These are phyloP conservation scores for Penicillium atrosanguineum DNA, from an alignment of 495 filamentous ascomycete species.

Conservation along the genomic window DNA sequence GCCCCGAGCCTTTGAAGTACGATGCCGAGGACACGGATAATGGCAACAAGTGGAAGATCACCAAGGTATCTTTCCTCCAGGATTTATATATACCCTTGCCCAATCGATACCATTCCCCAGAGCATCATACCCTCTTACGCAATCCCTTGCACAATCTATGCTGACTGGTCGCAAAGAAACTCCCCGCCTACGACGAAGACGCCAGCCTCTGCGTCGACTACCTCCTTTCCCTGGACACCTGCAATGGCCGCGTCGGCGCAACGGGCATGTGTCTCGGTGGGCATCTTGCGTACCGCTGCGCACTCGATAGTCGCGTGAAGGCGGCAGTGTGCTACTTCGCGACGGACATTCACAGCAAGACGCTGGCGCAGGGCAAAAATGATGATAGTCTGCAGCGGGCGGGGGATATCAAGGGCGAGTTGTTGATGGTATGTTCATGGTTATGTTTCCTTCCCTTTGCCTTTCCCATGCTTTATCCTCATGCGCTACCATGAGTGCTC, in stretches of 20 bases:
- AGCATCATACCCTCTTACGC: neutral
- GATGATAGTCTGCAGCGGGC: slow-evolving; percentile 64
- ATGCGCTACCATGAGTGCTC: neutral
- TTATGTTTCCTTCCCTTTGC: neutral
- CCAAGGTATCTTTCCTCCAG: slow-evolving; percentile 53
- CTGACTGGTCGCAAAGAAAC: slow-evolving; percentile 50
- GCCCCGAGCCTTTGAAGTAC: slow-evolving; percentile 80
- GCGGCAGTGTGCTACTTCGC: slow-evolving; percentile 88
- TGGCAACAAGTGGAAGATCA: slow-evolving; percentile 83
- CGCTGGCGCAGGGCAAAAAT: slow-evolving; percentile 64
- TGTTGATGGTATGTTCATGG: slow-evolving; percentile 57
- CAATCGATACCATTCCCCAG: neutral
- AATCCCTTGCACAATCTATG: no score
- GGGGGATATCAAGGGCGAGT: slow-evolving; percentile 74
- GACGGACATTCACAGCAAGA: slow-evolving; percentile 81
- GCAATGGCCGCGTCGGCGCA: slow-evolving; percentile 79
- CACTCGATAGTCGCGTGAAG: slow-evolving; percentile 70
- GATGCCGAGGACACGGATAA: slow-evolving; percentile 83
- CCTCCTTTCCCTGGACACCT: slow-evolving; percentile 72
- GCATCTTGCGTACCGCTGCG: slow-evolving; percentile 82
- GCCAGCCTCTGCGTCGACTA: slow-evolving; percentile 68
- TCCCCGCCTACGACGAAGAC: slow-evolving; percentile 89
- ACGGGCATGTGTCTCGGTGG: slow-evolving; percentile 97
- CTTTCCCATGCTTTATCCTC: neutral
- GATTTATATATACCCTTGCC: neutral